phyloP scores from a whole-genome alignment of 2,329 filamentous ascomycete genomes.

The Cladosporium sp. region DNA sequence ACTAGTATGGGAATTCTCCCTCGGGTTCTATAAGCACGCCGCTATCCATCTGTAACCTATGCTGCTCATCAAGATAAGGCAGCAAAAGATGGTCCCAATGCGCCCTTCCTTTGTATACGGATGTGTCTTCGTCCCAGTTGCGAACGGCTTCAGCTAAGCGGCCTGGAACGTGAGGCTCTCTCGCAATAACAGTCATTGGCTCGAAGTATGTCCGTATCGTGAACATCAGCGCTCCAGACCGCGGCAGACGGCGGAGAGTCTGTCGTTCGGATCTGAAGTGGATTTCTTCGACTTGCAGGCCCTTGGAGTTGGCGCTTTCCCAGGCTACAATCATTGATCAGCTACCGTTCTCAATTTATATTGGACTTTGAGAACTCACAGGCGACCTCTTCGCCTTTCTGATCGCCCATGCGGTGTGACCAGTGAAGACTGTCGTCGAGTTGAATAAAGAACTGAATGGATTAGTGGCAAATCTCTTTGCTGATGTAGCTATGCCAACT shows the following conservation, averaged over 20 bases:
- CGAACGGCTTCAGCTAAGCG: conserved; percentile 6
- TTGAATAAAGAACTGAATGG: conserved; percentile 2
- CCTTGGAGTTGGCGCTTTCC: conserved; percentile 4
- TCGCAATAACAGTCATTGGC: background rate
- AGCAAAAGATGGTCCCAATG: conserved; percentile 8
- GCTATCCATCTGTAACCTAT: background rate
- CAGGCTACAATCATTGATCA: background rate
- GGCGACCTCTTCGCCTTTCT: conserved; percentile 2
- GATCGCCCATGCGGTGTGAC: conserved; percentile 7
- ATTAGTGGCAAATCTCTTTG: background rate
- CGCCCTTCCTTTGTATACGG: conserved; percentile 1
- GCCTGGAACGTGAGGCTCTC: conserved; percentile 4
- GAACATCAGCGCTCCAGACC: conserved; percentile 5
- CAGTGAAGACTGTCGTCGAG: conserved; percentile 9
- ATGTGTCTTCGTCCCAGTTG: conserved; percentile 2
- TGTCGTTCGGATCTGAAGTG: conserved; percentile 9
- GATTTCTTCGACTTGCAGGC: conserved; percentile 3
- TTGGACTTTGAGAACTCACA: background rate
- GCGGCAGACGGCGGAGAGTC: conserved; percentile 1
- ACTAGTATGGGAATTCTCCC: conserved; percentile 4
- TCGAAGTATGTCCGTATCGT: conserved; percentile 9
- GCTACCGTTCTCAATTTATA: too few species aligned
- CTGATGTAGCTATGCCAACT: background rate
- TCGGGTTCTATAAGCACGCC: background rate
- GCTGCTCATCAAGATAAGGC: conserved; percentile 6